Percentiles rank a stretch among this genome's conserved stretches.
Evolutionary conservation across 2,329 filamentous ascomycete genomes (phyloP).

Genomic region (Fusarium transvaalense): DNA sequence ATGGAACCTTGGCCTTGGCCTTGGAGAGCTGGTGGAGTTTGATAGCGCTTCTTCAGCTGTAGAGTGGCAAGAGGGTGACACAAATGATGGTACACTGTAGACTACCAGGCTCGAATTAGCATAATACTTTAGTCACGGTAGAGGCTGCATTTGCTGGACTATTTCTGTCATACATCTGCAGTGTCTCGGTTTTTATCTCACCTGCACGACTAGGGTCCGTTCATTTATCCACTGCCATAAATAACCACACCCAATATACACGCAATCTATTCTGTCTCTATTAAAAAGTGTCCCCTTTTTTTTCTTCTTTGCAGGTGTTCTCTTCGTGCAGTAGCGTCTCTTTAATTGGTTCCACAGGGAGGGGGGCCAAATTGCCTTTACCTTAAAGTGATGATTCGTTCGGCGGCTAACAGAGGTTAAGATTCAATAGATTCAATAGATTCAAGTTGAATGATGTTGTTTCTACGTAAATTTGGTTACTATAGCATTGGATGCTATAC

Average conservation of each 20-base stretch:
- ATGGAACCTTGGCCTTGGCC: background rate
- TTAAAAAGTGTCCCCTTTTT: conserved; percentile 22
- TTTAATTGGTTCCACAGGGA: conserved; percentile 25
- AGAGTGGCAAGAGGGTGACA: background rate
- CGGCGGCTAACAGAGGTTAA: background rate
- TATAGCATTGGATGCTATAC: too few species aligned
- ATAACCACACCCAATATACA: background rate
- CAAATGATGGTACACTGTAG: too few species aligned
- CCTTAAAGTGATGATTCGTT: conserved; percentile 11
- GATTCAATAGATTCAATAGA: conserved; percentile 28
- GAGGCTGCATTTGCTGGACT: too few species aligned
- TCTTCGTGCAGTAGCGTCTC: conserved; percentile 9
- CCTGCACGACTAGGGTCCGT: too few species aligned
- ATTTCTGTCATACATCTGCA: too few species aligned
- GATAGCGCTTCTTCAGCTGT: conserved; percentile 8
- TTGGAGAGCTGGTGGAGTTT: conserved; percentile 20
- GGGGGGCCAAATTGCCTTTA: conserved; percentile 8
- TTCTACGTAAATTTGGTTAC: conserved; percentile 1
- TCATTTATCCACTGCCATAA: background rate
- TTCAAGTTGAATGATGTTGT: background rate
- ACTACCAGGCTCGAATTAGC: too few species aligned
- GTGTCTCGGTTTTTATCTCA: too few species aligned
- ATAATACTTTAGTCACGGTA: too few species aligned
- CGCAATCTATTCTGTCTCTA: background rate
- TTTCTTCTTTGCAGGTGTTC: conserved; percentile 8